Evolutionary conservation across 257 asterid species (phyloP).

Genomic region (Orobanche coerulescens): DNA sequence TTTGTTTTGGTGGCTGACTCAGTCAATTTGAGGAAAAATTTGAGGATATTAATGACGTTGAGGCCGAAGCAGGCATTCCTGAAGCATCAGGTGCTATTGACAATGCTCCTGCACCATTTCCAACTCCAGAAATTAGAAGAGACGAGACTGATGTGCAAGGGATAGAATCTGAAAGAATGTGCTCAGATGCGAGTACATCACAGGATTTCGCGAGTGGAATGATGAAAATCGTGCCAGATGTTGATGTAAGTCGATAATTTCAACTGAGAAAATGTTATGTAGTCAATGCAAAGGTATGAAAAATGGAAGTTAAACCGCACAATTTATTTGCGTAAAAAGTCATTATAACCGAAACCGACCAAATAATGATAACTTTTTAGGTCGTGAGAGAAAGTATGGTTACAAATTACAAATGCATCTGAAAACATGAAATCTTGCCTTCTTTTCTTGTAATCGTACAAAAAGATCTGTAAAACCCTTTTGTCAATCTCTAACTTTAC

Average conservation of each 20-base stretch:
- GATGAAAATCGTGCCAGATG: conserved; percentile 80
- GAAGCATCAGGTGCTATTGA: conserved; percentile 46
- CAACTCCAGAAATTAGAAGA: conserved; percentile 37
- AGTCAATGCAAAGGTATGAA: conserved; percentile 6
- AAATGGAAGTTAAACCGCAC: neutral
- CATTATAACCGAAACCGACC: neutral
- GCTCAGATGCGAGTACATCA: conserved; percentile 54
- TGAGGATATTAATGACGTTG: conserved; percentile 53
- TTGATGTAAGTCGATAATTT: conserved; percentile 59
- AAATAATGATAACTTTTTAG: neutral
- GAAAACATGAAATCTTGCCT: neutral
- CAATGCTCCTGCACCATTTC: conserved; percentile 30
- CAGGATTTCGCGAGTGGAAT: conserved; percentile 78
- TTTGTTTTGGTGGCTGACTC: neutral
- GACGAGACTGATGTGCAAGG: conserved; percentile 34
- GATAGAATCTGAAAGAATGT: conserved; percentile 41
- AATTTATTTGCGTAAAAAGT: neutral
- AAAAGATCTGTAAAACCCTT: neutral
- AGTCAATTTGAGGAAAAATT: conserved; percentile 82
- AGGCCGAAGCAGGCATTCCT: conserved; percentile 44
- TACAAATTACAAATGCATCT: neutral
- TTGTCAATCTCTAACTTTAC: neutral
- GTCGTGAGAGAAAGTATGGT: neutral
- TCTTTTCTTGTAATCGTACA: neutral
- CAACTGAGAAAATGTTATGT: neutral